These are phyloP conservation scores for Paraconiothyrium sp. DNA, from an alignment of 2,329 filamentous ascomycete species.

Conservation along the genomic window DNA sequence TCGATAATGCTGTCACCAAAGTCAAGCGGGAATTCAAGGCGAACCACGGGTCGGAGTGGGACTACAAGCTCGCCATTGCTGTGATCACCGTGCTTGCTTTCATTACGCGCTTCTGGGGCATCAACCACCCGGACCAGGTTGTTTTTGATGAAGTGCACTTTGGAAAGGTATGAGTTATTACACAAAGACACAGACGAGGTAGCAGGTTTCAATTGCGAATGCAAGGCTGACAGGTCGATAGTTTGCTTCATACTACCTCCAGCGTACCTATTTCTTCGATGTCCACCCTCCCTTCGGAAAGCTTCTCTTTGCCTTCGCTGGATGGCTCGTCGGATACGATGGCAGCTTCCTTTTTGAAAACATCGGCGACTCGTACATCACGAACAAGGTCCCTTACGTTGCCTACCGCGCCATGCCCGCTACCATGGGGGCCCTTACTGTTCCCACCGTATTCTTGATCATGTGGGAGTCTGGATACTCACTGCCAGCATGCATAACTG, in stretches of 20 bases:
- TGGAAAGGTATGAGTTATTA: conserved; percentile 79
- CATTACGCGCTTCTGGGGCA: conserved; percentile 92
- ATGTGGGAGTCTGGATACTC: conserved; percentile 99
- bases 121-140: conserved; percentile 93
- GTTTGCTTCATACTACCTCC: conserved; percentile 79
- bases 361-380: conserved; percentile 97
- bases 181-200: not conserved
- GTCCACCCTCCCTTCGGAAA: conserved; percentile 98
- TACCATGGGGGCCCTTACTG: conserved; percentile 88
- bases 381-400: conserved; percentile 96
- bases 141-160: conserved; percentile 99
- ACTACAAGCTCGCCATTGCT: conserved; percentile 81
- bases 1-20: conserved; percentile 39
- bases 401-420: conserved; percentile 94
- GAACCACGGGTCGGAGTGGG: conserved; percentile 70
- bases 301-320: conserved; percentile 94
- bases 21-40: conserved; percentile 45
- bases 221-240: conserved; percentile 37
- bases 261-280: conserved; percentile 99
- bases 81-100: conserved; percentile 87
- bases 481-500: conserved; percentile 87
- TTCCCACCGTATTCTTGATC: conserved; percentile 93
- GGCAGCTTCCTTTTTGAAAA: conserved; percentile 98
- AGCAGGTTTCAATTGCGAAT: conserved; percentile 8
- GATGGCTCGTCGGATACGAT: conserved; percentile 97